Evolutionary conservation across 257 asterid genomes (phyloP).

Genomic region (Solanum pinnatisectum): DNA sequence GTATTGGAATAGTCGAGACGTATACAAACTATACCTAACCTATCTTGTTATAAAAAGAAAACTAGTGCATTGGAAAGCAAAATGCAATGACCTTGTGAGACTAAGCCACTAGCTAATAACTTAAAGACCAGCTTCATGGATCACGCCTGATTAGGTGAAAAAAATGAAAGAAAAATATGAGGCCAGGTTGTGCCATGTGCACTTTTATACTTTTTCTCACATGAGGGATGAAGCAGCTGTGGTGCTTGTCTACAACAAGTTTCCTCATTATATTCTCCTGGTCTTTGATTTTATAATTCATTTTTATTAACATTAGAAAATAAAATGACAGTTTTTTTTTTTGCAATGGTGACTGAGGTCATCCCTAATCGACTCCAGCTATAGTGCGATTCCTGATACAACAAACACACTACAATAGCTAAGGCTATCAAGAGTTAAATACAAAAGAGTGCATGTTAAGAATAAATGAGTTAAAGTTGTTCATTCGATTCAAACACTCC

Average conservation of each 20-base stretch:
- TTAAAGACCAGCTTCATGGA: not conserved
- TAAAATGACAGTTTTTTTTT: not conserved
- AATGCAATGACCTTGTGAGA: not conserved
- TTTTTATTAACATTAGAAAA: not conserved
- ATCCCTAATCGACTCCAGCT: not conserved
- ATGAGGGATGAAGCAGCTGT: not conserved
- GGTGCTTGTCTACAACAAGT: not conserved
- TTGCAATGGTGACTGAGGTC: not conserved
- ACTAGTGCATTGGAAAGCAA: not conserved
- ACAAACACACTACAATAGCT: not conserved
- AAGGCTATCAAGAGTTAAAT: not conserved
- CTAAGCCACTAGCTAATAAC: not conserved
- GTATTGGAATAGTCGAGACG: not conserved
- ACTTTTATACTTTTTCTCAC: not conserved
- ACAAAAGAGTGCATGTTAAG: not conserved
- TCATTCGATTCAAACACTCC: not conserved
- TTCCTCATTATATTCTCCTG: not conserved
- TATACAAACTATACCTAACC: not conserved
- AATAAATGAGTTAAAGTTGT: not conserved
- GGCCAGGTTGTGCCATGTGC: not conserved
- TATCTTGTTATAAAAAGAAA: not conserved
- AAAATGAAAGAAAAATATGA: not conserved
- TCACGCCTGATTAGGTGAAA: not conserved
- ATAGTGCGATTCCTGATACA: not conserved
- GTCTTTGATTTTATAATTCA: not conserved